Conservation (phyloP, 2,329 filamentous ascomycete genomes). For the Exophiala oligosperma region DNA sequence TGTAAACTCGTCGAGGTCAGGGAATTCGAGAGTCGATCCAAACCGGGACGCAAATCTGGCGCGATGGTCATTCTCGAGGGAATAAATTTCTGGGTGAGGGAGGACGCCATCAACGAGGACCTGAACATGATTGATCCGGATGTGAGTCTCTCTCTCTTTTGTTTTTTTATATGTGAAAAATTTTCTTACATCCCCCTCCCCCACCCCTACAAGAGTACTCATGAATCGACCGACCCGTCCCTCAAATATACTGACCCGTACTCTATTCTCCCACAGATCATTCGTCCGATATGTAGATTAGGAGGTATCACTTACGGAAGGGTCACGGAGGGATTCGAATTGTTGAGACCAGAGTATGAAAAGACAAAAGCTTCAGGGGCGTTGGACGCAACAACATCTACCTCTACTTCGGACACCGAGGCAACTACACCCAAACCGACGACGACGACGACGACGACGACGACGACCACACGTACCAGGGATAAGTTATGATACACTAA, state of each 20-base stretch:
- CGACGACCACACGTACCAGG: too few species aligned
- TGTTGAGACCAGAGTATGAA: neutral
- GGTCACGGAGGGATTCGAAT: constrained; percentile 67
- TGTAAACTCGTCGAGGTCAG: constrained; percentile 69
- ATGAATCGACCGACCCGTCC: too few species aligned
- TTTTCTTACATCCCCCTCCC: too few species aligned
- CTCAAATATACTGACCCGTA: neutral
- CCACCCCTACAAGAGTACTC: too few species aligned
- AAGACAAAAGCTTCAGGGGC: neutral
- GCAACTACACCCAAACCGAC: too few species aligned
- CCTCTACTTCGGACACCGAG: too few species aligned
- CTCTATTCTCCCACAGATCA: constrained; percentile 48
- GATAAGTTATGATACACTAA: too few species aligned
- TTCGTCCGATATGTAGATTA: constrained; percentile 70
- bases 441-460: too few species aligned
- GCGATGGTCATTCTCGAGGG: constrained; percentile 78
- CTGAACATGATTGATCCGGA: constrained; percentile 64
- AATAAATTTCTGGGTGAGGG: constrained; percentile 80
- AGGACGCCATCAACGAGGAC: constrained; percentile 81
- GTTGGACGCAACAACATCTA: neutral
- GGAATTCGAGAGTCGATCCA: constrained; percentile 66
- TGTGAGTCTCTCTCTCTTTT: neutral
- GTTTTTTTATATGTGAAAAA: neutral
- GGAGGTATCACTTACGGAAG: constrained; percentile 85
- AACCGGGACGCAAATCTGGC: constrained; percentile 71